Evolutionary conservation across 768 basidiomycete genomes (phyloP).

Genomic region (Russula olivacea): DNA sequence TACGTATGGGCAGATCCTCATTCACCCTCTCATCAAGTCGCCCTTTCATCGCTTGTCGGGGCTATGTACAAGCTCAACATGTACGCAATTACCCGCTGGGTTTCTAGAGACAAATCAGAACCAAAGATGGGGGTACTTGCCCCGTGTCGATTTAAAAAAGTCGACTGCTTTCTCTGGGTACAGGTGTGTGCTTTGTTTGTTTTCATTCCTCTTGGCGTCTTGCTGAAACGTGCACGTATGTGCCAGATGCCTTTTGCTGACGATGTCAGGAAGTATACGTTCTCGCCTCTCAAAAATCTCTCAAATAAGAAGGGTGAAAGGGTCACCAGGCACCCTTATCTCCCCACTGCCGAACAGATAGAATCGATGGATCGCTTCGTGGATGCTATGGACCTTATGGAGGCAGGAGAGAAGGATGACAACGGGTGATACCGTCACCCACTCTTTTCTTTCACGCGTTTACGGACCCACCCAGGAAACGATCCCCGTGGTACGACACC

Average conservation of each 20-base stretch:
- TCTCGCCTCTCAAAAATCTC: slow-evolving; percentile 71
- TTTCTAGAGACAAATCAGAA: slow-evolving; percentile 62
- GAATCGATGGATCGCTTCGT: slow-evolving; percentile 85
- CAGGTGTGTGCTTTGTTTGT: slow-evolving; percentile 45
- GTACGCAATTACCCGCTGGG: slow-evolving; percentile 81
- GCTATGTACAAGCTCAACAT: slow-evolving; percentile 64
- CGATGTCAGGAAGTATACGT: slow-evolving; percentile 82
- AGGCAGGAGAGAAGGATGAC: slow-evolving; percentile 69
- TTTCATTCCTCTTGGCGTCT: neutral
- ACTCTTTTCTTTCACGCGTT: neutral
- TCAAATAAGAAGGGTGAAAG: slow-evolving; percentile 69
- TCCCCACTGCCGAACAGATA: slow-evolving; percentile 73
- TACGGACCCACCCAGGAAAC: slow-evolving; percentile 39
- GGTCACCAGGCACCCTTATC: slow-evolving; percentile 69
- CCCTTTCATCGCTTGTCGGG: slow-evolving; percentile 79
- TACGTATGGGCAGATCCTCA: slow-evolving; percentile 76
- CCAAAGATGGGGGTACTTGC: slow-evolving; percentile 81
- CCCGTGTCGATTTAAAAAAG: slow-evolving; percentile 54
- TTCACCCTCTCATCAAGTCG: slow-evolving; percentile 67
- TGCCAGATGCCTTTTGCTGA: slow-evolving; percentile 90
- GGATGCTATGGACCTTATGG: slow-evolving; percentile 81
- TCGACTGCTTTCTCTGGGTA: slow-evolving; percentile 81
- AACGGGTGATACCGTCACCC: slow-evolving; percentile 47
- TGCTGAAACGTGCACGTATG: neutral
- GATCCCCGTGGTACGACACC: slow-evolving; percentile 70